These are phyloP conservation scores for Rutstroemia sp. DNA, from an alignment of 2,329 filamentous ascomycete genomes.

Conservation along the genomic window DNA sequence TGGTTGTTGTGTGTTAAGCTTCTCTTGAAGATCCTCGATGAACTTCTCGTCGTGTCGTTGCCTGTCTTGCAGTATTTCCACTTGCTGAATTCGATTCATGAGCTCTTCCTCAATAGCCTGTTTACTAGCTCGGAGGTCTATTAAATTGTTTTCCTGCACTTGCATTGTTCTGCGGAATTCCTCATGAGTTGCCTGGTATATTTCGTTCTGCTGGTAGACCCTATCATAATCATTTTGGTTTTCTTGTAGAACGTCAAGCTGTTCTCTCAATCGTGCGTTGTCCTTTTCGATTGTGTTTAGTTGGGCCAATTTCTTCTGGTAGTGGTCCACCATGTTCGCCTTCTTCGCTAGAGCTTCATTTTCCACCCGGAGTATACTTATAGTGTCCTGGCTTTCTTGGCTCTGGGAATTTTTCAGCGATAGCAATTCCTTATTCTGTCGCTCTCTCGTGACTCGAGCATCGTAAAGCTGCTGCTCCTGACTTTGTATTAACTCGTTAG, in stretches of 20 bases:
- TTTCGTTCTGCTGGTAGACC: constrained; percentile 24
- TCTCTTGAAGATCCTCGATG: constrained; percentile 50
- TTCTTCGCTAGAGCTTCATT: constrained; percentile 53
- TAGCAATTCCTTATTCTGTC: constrained; percentile 41
- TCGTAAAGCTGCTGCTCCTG: constrained; percentile 61
- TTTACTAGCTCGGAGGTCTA: constrained; percentile 33
- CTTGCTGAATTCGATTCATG: constrained; percentile 16
- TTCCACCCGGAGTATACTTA: constrained; percentile 50
- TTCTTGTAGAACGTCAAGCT: constrained; percentile 45
- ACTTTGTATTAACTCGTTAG: constrained; percentile 63
- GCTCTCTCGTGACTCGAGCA: constrained; percentile 36
- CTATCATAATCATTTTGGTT: constrained; percentile 33
- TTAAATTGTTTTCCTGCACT: constrained; percentile 28
- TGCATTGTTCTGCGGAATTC: constrained; percentile 33
- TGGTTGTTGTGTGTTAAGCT: constrained; percentile 25
- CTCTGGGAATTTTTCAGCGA: constrained; percentile 38
- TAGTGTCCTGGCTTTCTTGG: constrained; percentile 49
- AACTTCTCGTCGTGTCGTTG: constrained; percentile 38
- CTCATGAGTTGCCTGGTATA: constrained; percentile 30
- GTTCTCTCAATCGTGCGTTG: constrained; percentile 46
- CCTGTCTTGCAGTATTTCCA: constrained; percentile 30
- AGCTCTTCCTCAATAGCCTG: constrained; percentile 39
- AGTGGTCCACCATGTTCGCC: constrained; percentile 55
- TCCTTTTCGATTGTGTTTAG: constrained; percentile 49
- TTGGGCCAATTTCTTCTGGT: constrained; percentile 54